Evolutionary conservation across 352 stramenopile genomes (phyloP), one percentile per base, ranked within the genome.

Genomic region (Phytophthora boehmeriae): DNA sequence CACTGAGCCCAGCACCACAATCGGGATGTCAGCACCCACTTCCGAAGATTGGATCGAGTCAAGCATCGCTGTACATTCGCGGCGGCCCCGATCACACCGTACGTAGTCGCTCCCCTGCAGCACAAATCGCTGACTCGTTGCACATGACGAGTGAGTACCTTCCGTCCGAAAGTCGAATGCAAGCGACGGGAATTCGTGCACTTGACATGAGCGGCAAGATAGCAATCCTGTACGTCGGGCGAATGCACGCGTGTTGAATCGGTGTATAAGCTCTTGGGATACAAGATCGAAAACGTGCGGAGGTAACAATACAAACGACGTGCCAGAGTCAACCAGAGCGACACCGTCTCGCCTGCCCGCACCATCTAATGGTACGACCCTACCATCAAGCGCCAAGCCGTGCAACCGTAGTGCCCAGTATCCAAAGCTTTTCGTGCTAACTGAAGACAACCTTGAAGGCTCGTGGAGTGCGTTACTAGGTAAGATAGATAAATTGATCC

Each of bases 41-140:
- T 68, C 49, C 20, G 55, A 54, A 19, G 62, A 22, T 11, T 63
- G 50, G 20, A 66, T 54, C 11, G 16, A 10, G 19, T 67, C 66
- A 20, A 71, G 32, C 47, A 74, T 59, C 45, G 59, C 43, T 27
- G 57, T 71, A 23, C 56, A 68, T 32, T 68, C 52, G 23, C 32
- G 53, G 11, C 38, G 51, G 27, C 20, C 52, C 16, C 41, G 39
- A 22, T 70, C 58, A 22, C 68, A 73, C 4, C 63, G 58, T 23
- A 70, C 58, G 42, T 70, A 72, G 41, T 76, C 59, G n/a, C 47
- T 63, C 17, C 53, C 49, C n/a, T 54, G 51, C 14, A 72, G 43
- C 19, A 56, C 42, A 16, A 71, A 42, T 34, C 32, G 48, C 28
- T 66, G 59, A 1, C 8, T 59, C 5, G n/a, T 62, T 20, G 17